A percentile compares a stretch with the other conserved stretches of the same genome.
phyloP scores from a whole-genome alignment of 169 alveolate species.

The Plasmodium relictum region DNA sequence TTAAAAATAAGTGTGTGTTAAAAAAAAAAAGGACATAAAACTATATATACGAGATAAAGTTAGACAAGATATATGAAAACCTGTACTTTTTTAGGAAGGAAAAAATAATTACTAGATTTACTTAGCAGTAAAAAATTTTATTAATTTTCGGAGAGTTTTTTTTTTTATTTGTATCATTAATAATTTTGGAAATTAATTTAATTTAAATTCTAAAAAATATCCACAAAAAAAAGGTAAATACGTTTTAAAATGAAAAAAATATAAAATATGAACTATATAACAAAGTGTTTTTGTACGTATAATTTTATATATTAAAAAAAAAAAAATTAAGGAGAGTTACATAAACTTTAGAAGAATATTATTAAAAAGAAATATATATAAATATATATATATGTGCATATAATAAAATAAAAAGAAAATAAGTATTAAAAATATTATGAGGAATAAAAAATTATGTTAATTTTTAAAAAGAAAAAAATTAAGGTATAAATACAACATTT shows the following conservation, averaged over 20 bases:
- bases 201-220: slow-evolving; percentile 29
- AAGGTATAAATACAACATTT: too few species aligned
- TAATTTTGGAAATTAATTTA: slow-evolving; percentile 23
- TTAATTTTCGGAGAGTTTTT: not conserved
- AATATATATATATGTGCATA: not conserved
- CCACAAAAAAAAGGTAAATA: slow-evolving; percentile 6
- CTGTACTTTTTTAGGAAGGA: slow-evolving; percentile 22
- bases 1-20: not conserved
- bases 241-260: slow-evolving; percentile 1
- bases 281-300: not conserved
- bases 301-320: not conserved
- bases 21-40: slow-evolving; percentile 23
- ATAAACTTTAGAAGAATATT: too few species aligned
- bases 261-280: not conserved
- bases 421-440: too few species aligned
- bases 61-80: slow-evolving; percentile 34
- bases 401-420: not conserved
- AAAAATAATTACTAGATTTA: slow-evolving; percentile 18
- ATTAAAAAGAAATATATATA: not conserved
- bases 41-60: not conserved
- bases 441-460: too few species aligned
- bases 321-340: not conserved
- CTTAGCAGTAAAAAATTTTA: slow-evolving; percentile 12
- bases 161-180: slow-evolving; percentile 17
- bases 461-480: too few species aligned